Evolutionary conservation across 2,329 filamentous ascomycete species (phyloP), one percentile per base, ranked within the genome.

Genomic region (Penicillium griseofulvum): DNA sequence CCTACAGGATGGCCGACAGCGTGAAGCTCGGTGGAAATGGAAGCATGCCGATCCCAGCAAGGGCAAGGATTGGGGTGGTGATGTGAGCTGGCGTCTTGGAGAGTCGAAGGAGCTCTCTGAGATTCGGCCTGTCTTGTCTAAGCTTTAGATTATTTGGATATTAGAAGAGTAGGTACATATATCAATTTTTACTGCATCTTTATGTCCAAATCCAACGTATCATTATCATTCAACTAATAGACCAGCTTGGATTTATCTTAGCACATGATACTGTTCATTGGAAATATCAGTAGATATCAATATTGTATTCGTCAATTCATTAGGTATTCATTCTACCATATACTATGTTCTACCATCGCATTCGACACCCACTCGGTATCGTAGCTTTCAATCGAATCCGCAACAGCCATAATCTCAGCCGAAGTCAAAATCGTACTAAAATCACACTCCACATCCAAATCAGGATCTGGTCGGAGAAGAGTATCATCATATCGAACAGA

Each of bases 11-110:
- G 48, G 47, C 4, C 42, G 54, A 33, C 82, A 85, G 66, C 66
- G 65, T 1, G 67, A 78, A 17, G 49, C 65, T 3, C 69, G 80
- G 26, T 85, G 82, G 82, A 66, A 74, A 17, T 85, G 82, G 82
- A 83, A 81, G 69, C 63, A 63, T 12, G 49, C 52, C 1, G 26
- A 66, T 31, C 58, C 61, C 14, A 66, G 65, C 31, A 51, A 59
- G 2, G 68, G 66, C 28, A 67, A 66, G 19, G 64, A 74, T 34
- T 77, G 76, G 74, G 74, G 74, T n/a, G 74, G 75, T 45, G 73
- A 74, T 55, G 78, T 81, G 1, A 79, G 76, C 46, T 81, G 79
- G 78, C 70, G 78, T 14, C 67, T 80, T 56, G 78, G 78, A 17
- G 55, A 63, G 39, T 65, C 67, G 28, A 65, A 63, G 49, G 70